Evolutionary conservation across 176 grass and related monocot species (phyloP), one percentile per base, ranked within the genome.

Genomic region (Oryza glaberrima): DNA sequence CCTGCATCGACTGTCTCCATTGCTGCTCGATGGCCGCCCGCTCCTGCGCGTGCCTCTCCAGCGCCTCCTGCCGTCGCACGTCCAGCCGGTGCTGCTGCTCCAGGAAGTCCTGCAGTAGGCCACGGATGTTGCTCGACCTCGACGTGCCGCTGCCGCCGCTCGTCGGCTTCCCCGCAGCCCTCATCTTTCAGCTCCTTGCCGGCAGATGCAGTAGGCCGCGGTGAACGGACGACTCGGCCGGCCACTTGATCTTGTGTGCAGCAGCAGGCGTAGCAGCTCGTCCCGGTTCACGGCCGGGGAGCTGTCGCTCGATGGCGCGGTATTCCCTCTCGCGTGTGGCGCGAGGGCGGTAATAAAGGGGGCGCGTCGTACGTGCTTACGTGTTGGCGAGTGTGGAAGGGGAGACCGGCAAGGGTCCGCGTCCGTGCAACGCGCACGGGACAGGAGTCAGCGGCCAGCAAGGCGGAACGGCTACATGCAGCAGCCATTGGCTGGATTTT

Each of bases 1-100:
- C 76, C 82, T 91, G 91, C 94, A 96, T 96, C 44, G 86, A 83
- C 72, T 94, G 86, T 72, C 97, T 86, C 97, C 97, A 96, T 41
- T 89, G 90, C 66, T 82, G 88, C 67, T 99, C 97, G 15, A 94
- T 82, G 81, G 83, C 41, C 45, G 88, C 65, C 84, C 94, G 73
- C 86, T 99, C 97, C 78, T 7, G 86, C 43, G 86, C 84, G 3
- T 83, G 81, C 84, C 91, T 74, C 83, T 88, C 91, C 94, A 92
- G 81, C 79, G 77, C 88, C 75, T 99, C 94, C 72, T 76, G 82
- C 49, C 97, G 91, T 78, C 80, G 91, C 78, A 43, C 32, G 76
- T 96, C 97, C 81, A 94, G 80, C 0, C 43, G 87, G 11, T 91
- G 88, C 74, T 99, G 97, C 90, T 96, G 97, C 77, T 94, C 91